Evolutionary conservation across 148 eudicot species (phyloP), one percentile per base, ranked within the genome.

Genomic region (Limonium bicolor): DNA sequence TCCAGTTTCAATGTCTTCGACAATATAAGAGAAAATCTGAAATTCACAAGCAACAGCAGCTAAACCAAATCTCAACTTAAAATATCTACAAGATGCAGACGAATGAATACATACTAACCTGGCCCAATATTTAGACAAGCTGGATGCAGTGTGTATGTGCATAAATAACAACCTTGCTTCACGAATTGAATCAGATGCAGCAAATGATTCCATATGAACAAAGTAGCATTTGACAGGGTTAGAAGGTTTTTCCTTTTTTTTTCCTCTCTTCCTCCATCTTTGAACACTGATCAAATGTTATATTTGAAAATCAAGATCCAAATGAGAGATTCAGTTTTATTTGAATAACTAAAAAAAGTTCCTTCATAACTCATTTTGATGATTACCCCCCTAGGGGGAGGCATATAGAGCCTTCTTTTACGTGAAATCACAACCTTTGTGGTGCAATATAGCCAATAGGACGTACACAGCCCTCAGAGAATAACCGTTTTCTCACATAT

Each of bases 261-360:
- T 41, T 53, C 57, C 48, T 33, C 58, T 53, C 56, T 71, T 9
- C 69, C 70, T 22, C 70, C 86, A 45, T 77, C 86, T 72, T 82
- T 82, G 47, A 68, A 82, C 10, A 65, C 94, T 77, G 68, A 28
- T 48, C n/a, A n/a, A n/a, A n/a, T n/a, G n/a, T n/a, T n/a, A n/a
- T n/a, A n/a, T n/a, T n/a, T n/a, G n/a, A n/a, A n/a, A n/a, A n/a
- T n/a, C n/a, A n/a, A n/a, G n/a, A n/a, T n/a, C n/a, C n/a, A n/a
- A n/a, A n/a, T n/a, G n/a, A n/a, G n/a, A n/a, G n/a, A n/a, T 19
- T 48, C 50, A 52, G 7, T 37, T 45, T 19, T 22, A 48, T 21
- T 45, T 20, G 12, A 51, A n/a, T 7, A 27, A 2, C 27, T 25
- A 10, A 24, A 33, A 25, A 17, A 3, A 25, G 10, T 4, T 26